Evolutionary conservation across 768 basidiomycete genomes (phyloP), one percentile per base, ranked within the genome.

Genomic region (Termitomyces sp.): DNA sequence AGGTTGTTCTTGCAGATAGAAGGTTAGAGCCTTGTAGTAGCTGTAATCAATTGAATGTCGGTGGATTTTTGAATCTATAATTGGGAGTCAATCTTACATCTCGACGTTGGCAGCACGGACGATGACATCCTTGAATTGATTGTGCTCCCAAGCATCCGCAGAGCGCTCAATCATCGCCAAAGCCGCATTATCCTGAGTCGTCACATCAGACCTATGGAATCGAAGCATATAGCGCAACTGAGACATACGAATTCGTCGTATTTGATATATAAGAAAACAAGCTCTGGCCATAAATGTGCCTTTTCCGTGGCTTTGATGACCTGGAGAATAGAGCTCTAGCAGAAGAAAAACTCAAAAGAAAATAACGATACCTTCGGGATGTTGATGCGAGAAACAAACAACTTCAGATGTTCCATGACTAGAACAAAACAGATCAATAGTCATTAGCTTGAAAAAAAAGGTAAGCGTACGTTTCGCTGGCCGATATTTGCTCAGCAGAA

Each of bases 391-490:
- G 92, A 85, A 35, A 93, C 91, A 67, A 97, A 99, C 47, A 98
- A 82, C 72, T 96, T 98, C 63, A 99, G 82, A 75, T 98, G 97
- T 68, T 99, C 97, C 95, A 99, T 97, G 61, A 98, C 93, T 97
- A 58, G 14, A 51, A 53, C 3, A 51, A 60, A 30, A 58, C 59
- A 50, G 61, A 54, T 57, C 8, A 55, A 13, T 14, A 44, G 5
- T 33, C 44, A 23, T 30, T 51, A 14, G 36, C 30, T 32, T 59
- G 47, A 33, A 40, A 41, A 52, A 16, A 18, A 1, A 79, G 30
- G 12, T 38, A 55, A 18, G 12, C 90, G 73, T 68, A 95, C 94
- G 79, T 74, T 95, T 96, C 63, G 89, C 89, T 1, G 95, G 95
- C 71, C 85, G 84, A 74, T 97, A 98, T 76, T 97, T 98, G 83